Percentiles rank a stretch among this genome's conserved stretches.
These are phyloP conservation scores for Coniochaeta sp. DNA, from an alignment of 2,329 filamentous ascomycete species.

Conservation along the genomic window DNA sequence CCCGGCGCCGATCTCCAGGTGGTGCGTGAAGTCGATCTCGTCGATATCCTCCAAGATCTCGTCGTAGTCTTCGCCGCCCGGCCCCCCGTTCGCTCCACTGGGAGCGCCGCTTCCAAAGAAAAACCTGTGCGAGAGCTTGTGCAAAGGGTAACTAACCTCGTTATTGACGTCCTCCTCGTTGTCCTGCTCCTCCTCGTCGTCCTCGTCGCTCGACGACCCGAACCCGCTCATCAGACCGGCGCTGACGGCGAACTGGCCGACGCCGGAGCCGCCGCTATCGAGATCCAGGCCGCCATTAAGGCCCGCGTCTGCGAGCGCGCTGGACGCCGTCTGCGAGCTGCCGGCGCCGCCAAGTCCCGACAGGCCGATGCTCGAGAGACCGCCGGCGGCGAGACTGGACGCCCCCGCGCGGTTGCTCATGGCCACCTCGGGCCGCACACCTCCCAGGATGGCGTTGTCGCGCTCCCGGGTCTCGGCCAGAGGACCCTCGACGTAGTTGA, in stretches of 20 bases:
- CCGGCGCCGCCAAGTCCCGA: conserved; percentile 24
- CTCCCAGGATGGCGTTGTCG: conserved; percentile 96
- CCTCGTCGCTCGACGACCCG: conserved; percentile 90
- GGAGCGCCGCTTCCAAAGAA: conserved; percentile 6
- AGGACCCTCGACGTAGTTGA: conserved; percentile 88
- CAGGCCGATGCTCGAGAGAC: conserved; percentile 36
- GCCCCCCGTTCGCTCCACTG: background rate
- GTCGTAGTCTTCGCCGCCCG: background rate
- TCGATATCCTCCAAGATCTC: conserved; percentile 1
- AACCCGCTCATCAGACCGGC: conserved; percentile 80
- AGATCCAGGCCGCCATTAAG: conserved; percentile 70
- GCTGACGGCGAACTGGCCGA: conserved; percentile 65
- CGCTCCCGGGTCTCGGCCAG: conserved; percentile 89
- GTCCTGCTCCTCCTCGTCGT: conserved; percentile 89
- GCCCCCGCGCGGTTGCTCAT: conserved; percentile 63
- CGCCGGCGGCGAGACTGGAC: conserved; percentile 39
- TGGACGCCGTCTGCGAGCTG: conserved; percentile 34
- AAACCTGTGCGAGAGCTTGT: conserved; percentile 3
- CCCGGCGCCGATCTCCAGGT: conserved; percentile 5
- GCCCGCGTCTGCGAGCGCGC: conserved; percentile 71
- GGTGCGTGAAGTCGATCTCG: conserved; percentile 3
- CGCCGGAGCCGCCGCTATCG: conserved; percentile 54
- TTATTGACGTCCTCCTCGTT: conserved; percentile 68
- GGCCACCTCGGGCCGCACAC: conserved; percentile 85
- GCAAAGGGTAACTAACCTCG: conserved; percentile 46